These are phyloP conservation scores for Lasiodiplodia sp. DNA, from an alignment of 2,329 filamentous ascomycete species.

Conservation along the genomic window DNA sequence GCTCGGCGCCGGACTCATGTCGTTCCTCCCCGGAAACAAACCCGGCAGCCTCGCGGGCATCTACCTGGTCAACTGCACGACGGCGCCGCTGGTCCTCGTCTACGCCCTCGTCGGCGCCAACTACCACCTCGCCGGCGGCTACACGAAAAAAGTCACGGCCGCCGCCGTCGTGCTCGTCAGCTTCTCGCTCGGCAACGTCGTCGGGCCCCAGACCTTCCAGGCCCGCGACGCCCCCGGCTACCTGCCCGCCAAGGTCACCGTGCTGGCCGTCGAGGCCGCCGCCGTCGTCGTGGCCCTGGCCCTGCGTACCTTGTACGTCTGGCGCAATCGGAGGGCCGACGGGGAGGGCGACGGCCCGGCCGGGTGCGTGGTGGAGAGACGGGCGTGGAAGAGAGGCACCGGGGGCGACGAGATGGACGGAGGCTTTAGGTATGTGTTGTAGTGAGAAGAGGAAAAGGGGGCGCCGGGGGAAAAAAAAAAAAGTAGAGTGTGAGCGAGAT, in stretches of 20 bases:
- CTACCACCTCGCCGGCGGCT: slow-evolving; percentile 33
- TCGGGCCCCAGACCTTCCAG: slow-evolving; percentile 48
- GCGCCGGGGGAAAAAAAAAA: too few species aligned
- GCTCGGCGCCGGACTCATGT: slow-evolving; percentile 19
- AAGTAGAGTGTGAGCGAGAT: too few species aligned
- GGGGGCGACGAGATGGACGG: slow-evolving; percentile 8
- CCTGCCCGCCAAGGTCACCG: slow-evolving; percentile 53
- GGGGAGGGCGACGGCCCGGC: neutral
- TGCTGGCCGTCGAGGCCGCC: slow-evolving; percentile 37
- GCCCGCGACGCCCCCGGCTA: slow-evolving; percentile 38
- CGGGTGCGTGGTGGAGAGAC: neutral
- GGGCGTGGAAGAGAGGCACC: neutral
- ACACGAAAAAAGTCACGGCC: slow-evolving; percentile 48
- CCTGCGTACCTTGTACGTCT: neutral
- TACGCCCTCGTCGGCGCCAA: slow-evolving; percentile 30
- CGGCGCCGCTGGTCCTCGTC: neutral
- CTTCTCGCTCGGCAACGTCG: slow-evolving; percentile 51
- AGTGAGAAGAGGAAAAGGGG: neutral
- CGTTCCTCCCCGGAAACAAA: slow-evolving; percentile 31
- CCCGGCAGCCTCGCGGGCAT: slow-evolving; percentile 31
- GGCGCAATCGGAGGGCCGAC: neutral
- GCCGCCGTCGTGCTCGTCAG: slow-evolving; percentile 47
- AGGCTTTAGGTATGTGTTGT: slow-evolving; percentile 14
- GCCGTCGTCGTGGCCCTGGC: neutral
- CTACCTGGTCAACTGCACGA: slow-evolving; percentile 19